Base-by-base conservation (phyloP, 176 grass and related monocot genomes). In the Bromus sterilis region DNA sequence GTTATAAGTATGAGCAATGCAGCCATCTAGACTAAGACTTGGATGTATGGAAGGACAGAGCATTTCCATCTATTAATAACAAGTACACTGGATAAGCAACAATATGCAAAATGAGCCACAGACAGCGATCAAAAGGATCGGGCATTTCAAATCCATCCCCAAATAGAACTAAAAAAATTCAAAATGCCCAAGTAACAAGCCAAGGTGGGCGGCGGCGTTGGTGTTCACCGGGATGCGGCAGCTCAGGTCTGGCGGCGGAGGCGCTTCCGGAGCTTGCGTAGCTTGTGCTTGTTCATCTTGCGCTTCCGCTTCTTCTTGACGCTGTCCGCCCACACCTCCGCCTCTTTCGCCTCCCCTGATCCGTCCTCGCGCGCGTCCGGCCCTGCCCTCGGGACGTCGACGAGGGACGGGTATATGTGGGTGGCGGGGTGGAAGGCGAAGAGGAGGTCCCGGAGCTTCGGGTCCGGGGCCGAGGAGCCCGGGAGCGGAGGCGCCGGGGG, bases 241-340 rank as follows among this genome's bases (percentile, higher is more conserved):
- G 43, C 61, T 87, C 85, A 92, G 48, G 90, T 89, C 90, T 94
- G 89, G 78, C 90, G 90, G 55, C 90, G 87, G 64, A 98, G 95
- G 36, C 83, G 84, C 86, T 87, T 98, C 81, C 90, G 86, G 16
- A 92, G 88, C 88, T 98, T 98, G 41, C 84, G 86, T 14, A 91
- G 83, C 88, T 98, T 98, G 80, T 98, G 95, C 75, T 98, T 98
- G 92, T 98, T 98, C 95, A 98, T 98, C 88, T 98, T 98, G 56
- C 79, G 91, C 92, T 94, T 98, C 13, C 95, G 86, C 92, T 94
- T 98, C 92, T 98, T 98, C 90, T 98, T 98, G 56, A 98, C 95
- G 86, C 95, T 98, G 74, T 98, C 95, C 5, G 95, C 95, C 88
- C 95, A 91, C 82, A 98, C 81, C 70, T 85, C 83, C 21, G 80